These are phyloP conservation scores for Hortiboletus rubellus DNA, from an alignment of 1,284 basidiomycete genomes.

Conservation along the genomic window DNA sequence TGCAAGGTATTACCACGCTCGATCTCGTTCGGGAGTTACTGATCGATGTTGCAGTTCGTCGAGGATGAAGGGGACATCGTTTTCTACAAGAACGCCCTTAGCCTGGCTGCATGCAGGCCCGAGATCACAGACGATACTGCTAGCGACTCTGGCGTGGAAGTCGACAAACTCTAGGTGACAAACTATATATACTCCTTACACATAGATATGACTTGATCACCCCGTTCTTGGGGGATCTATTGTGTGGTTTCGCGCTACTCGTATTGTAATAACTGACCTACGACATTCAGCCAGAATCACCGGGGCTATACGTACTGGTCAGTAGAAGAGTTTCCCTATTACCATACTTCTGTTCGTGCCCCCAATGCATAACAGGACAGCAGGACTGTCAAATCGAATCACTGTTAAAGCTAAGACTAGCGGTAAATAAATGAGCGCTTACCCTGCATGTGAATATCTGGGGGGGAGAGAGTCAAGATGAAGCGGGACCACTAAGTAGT, in stretches of 20 bases:
- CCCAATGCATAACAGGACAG: no score
- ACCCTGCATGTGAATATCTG: no score
- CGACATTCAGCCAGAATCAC: no score
- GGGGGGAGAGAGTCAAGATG: no score
- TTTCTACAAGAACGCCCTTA: constrained; percentile 89
- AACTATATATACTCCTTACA: neutral
- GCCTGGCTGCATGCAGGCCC: constrained; percentile 72
- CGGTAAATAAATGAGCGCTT: no score
- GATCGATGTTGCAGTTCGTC: constrained; percentile 60
- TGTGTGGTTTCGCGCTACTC: neutral
- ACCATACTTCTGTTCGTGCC: no score
- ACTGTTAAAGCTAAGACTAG: no score
- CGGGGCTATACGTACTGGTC: no score
- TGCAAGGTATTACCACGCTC: constrained; percentile 58
- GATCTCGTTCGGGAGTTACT: constrained; percentile 8
- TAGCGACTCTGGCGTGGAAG: constrained; percentile 87
- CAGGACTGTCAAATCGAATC: no score
- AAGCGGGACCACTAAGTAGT: no score
- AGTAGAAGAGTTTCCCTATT: no score
- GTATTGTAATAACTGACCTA: no score
- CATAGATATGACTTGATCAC: constrained; percentile 13
- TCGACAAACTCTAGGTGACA: constrained; percentile 43
- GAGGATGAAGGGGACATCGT: constrained; percentile 90
- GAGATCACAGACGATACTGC: constrained; percentile 60
- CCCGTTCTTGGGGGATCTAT: neutral